A percentile compares a stretch with the other conserved stretches of the same genome.
Evolutionary conservation across 2,329 filamentous ascomycete genomes (phyloP).

Genomic region (Paecilomyces formosus): DNA sequence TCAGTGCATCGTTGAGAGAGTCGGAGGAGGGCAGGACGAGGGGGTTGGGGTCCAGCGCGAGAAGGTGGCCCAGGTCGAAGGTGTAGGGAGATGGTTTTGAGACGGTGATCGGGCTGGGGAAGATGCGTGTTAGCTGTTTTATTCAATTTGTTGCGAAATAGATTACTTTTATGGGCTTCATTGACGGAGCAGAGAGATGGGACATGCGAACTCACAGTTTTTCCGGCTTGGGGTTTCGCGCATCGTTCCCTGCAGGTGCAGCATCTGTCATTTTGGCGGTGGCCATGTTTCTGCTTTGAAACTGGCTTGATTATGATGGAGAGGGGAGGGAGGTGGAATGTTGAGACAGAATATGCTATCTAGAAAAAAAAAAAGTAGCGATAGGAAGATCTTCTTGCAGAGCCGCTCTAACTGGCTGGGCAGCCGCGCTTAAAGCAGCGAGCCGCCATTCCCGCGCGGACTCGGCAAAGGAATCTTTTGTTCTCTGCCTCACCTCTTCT

Average conservation of each 20-base stretch:
- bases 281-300: constrained; percentile 15
- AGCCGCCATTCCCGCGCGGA: constrained; percentile 16
- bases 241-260: constrained; percentile 10
- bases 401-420: constrained; percentile 19
- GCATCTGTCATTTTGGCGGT: constrained; percentile 18
- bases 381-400: constrained; percentile 14
- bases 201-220: constrained; percentile 28
- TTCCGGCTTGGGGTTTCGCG: constrained; percentile 25
- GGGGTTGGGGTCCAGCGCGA: constrained; percentile 82
- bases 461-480: constrained; percentile 14
- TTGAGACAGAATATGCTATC: constrained; percentile 3
- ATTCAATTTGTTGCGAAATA: background rate
- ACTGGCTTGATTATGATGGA: background rate
- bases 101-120: constrained; percentile 51
- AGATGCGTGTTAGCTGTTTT: constrained; percentile 9
- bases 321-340: background rate
- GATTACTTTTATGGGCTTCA: constrained; percentile 1
- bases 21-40: constrained; percentile 48
- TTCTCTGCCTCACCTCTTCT: constrained; percentile 13
- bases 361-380: constrained; percentile 26
- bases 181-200: constrained; percentile 3
- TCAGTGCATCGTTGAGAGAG: constrained; percentile 59
- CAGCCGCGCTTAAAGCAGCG: constrained; percentile 11
- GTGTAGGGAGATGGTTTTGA: constrained; percentile 83
- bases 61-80: constrained; percentile 83